phyloP scores from a whole-genome alignment of 345 rosid genomes.

The Dimocarpus longan region DNA sequence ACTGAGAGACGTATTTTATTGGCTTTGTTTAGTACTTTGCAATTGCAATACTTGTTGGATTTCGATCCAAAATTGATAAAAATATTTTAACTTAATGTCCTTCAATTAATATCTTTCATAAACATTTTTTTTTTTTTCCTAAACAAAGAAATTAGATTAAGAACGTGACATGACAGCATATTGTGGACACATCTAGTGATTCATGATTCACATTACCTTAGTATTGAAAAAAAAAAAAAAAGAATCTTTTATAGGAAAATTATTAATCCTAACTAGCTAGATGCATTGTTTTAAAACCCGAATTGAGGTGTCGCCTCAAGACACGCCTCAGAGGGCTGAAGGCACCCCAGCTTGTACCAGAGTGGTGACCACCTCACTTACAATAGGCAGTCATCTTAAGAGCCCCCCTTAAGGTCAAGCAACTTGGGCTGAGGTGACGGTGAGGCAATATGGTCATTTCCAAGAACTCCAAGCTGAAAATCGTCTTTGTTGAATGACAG shows the following conservation, averaged over 20 bases:
- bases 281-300: no score
- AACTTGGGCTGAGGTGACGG: no score
- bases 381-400: no score
- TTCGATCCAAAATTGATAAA: neutral
- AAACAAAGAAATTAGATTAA: no score
- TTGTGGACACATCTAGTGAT: neutral
- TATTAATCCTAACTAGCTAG: neutral
- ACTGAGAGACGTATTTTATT: no score
- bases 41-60: neutral
- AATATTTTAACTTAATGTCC: neutral
- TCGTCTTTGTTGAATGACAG: conserved; percentile 38
- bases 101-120: neutral
- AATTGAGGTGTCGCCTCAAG: no score
- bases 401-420: no score
- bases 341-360: no score
- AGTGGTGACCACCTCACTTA: no score
- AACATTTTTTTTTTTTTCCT: neutral
- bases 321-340: no score
- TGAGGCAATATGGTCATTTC: neutral
- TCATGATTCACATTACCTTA: neutral
- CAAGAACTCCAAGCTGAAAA: conserved; percentile 29
- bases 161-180: neutral
- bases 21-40: neutral
- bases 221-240: no score
- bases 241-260: no score